Evolutionary conservation across 768 basidiomycete species (phyloP), one percentile per base, ranked within the genome.

Genomic region (Tubosaeta sp.): DNA sequence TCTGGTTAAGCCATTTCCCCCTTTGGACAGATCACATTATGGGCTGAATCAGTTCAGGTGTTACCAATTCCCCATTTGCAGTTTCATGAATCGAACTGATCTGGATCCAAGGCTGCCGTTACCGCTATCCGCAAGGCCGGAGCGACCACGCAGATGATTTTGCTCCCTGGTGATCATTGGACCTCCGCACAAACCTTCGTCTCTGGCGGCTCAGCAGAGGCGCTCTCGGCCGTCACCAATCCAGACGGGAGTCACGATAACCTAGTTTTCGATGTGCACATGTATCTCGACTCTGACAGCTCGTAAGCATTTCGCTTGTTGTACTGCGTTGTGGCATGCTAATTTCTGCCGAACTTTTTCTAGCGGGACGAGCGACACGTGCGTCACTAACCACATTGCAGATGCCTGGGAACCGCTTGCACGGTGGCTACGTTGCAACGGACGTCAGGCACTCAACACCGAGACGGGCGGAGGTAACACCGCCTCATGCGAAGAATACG

Each of bases 261-360:
- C 58, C 72, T 83, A 36, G 66, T 84, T 51, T 76, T 84, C 57
- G 83, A 84, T 57, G 80, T 82, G 3, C 82, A 84, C 72, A 78
- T 80, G 60, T 83, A 83, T 66, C 74, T 80, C 43, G 82, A 84
- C 63, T 68, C 57, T 14, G 79, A 82, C 57, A 77, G 75, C 60
- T 78, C 73, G 49, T 76, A 60, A 64, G 73, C 14, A 25, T 42
- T 6, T 27, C 16, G 24, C 14, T n/a, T 16, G 2, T 6, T 22
- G 40, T 16, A 24, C 24, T 27, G 25, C 10, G 6, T 8, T 13
- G n/a, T 9, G 4, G 24, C 25, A n/a, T 13, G 16, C 40, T 42
- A 19, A 42, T 21, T 19, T 8, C 24, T 1, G 25, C 9, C 25
- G 24, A 16, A 39, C 19, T 18, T 5, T 22, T 7, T 22, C 9